Percentiles rank a stretch among this genome's conserved stretches.
These are phyloP conservation scores for Maudiozyma turicensis DNA, from an alignment of 805 yeast genomes.

Conservation along the genomic window DNA sequence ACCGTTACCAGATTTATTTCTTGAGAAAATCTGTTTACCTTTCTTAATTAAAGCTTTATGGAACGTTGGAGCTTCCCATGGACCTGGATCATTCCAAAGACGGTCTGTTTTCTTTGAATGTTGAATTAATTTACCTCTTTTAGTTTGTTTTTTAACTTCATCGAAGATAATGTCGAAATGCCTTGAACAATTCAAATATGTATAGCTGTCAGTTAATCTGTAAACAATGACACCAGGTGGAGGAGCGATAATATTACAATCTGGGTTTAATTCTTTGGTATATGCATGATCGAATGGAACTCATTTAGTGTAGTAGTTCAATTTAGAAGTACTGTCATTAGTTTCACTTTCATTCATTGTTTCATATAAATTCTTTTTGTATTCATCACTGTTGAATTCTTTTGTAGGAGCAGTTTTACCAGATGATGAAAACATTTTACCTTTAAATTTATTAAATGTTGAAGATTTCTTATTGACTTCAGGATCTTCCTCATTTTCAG, in stretches of 20 bases:
- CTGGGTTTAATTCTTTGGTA: conserved; percentile 42
- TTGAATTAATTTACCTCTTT: conserved; percentile 42
- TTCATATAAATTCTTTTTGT: not conserved
- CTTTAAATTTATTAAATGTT: not conserved
- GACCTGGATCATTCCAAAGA: conserved; percentile 88
- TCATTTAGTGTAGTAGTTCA: conserved; percentile 54
- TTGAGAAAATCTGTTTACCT: not conserved
- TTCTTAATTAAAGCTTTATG: conserved; percentile 11
- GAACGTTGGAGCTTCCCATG: conserved; percentile 33
- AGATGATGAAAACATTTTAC: not conserved
- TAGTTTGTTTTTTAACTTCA: conserved; percentile 51
- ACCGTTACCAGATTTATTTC: conserved; percentile 16
- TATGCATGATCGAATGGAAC: conserved; percentile 42
- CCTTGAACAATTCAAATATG: conserved; percentile 70
- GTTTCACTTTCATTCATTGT: not conserved
- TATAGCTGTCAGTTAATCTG: conserved; percentile 70
- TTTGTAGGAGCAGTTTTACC: not conserved
- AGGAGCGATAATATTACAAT: conserved; percentile 56
- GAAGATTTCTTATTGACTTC: not conserved
- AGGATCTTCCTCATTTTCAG: not conserved
- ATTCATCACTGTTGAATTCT: not conserved
- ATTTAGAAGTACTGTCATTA: conserved; percentile 4
- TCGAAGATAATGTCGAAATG: conserved; percentile 64
- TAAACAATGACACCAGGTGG: conserved; percentile 88
- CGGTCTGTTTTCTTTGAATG: conserved; percentile 39